phyloP scores from a whole-genome alignment of 2,329 filamentous ascomycete species.

The Alternaria brassicae region DNA sequence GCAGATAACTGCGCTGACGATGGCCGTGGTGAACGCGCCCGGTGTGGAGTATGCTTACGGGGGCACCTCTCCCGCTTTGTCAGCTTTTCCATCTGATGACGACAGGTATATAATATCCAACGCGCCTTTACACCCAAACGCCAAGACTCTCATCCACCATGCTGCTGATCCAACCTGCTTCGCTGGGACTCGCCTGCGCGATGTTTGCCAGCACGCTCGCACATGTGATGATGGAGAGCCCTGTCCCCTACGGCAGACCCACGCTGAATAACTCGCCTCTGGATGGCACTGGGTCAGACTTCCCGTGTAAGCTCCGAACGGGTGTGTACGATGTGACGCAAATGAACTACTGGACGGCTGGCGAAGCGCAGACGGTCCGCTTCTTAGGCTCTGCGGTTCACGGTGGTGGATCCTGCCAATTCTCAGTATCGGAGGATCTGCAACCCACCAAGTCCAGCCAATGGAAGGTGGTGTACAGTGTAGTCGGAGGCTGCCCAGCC shows the following conservation, averaged over 20 bases:
- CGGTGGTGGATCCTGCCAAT: slow-evolving; percentile 90
- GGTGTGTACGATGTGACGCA: slow-evolving; percentile 61
- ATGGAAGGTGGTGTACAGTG: slow-evolving; percentile 91
- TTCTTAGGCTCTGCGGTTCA: slow-evolving; percentile 68
- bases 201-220: slow-evolving; percentile 63
- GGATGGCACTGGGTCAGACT: slow-evolving; percentile 60
- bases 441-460: slow-evolving; percentile 65
- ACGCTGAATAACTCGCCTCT: slow-evolving; percentile 71
- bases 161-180: too few relatives aligned
- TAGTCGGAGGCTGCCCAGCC: slow-evolving; percentile 84
- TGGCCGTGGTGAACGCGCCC: too few relatives aligned
- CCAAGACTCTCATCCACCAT: too few relatives aligned
- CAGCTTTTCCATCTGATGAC: too few relatives aligned
- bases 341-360: slow-evolving; percentile 62
- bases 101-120: too few relatives aligned
- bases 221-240: slow-evolving; percentile 65
- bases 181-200: too few relatives aligned
- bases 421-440: slow-evolving; percentile 82
- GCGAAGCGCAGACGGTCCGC: slow-evolving; percentile 55
- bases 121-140: too few relatives aligned
- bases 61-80: too few relatives aligned
- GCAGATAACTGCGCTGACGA: too few relatives aligned
- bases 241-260: slow-evolving; percentile 62
- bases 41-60: too few relatives aligned
- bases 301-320: slow-evolving; percentile 77